Base-by-base conservation (phyloP, 2,329 filamentous ascomycete species). In the Trichoderma sp. region DNA sequence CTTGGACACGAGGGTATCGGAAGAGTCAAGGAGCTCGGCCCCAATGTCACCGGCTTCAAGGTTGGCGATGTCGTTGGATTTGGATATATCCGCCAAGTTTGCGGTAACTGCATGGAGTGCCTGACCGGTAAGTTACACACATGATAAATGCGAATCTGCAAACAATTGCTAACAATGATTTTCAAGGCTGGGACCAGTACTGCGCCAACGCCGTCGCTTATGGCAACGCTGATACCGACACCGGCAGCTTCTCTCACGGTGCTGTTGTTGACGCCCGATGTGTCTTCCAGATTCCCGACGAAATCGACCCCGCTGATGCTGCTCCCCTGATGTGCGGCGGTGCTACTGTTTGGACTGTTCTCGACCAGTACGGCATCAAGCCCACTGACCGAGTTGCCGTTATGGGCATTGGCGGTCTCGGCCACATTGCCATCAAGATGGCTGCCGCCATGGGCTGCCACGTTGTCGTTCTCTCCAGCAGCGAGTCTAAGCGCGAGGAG, bases 301-400 rank as follows among this genome's bases (percentile, higher is more conserved):
- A 78, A 4, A 73, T 86, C 6, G 75, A 78, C 6, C 80, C 80
- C 2, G 84, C 82, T 61, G 74, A 81, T 66, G 83, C 84, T 11
- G 85, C 91, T 28, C 91, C 91, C 2, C 88, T 93, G 87, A 83
- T 93, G 57, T 93, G 92, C 76, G 92, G 86, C 20, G 91, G 92
- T n/a, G 85, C 93, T 39, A 94, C 92, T 0, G 84, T 91, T 8
- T 94, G 85, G 78, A 84, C 85, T 12, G 91, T 92, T 1, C 80
- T 94, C 61, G 84, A 84, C 75, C 84, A 88, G 67, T 87, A 92
- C 74, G 88, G 88, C 3, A 88, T 85, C 64, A 92, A 91, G 0
- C 90, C 90, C 0, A 91, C 90, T n/a, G 92, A 91, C 80, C 85
- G 79, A 28, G 89, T 93, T 4, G 91, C 88, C 1, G 87, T 93